Evolutionary conservation across 2,329 filamentous ascomycete species (phyloP), one percentile per base, ranked within the genome.

Genomic region (Elsinoe batatas): DNA sequence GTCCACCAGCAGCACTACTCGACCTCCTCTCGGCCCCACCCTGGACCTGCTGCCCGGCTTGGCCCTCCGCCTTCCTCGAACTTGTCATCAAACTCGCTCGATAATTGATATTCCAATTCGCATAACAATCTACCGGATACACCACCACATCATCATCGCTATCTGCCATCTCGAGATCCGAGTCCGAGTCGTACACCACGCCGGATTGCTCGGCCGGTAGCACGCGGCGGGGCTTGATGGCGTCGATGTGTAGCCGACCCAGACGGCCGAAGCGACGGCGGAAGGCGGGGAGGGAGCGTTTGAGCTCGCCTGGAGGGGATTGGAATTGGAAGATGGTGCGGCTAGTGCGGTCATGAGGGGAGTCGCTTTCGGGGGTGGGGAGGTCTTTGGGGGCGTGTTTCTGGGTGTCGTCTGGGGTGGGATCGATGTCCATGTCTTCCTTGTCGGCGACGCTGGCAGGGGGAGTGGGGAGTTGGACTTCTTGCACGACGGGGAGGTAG

Each of bases 211-310:
- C 38, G 13, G 26, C 40, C 5, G 53, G 57, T 11, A 63, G 57
- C 17, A 63, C 63, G 13, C 60, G 59, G 56, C 61, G 59, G 12
- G 63, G 60, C 50, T 64, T 65, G 32, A 65, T 61, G 57, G 63
- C 84, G 71, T 97, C 93, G 62, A 97, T 88, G 80, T 90, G 89
- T 62, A 95, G 70, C 37, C 91, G 83, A 60, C 90, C 89, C 60
- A 91, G 79, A 62, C 91, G 85, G 54, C 91, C 91, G 56, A 90
- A 83, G 58, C 93, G 85, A 60, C 90, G 83, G 61, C 91, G 83
- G 75, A 87, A 96, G 13, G 85, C 84, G 55, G 86, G 84, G 57
- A 57, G 44, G 53, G 57, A 43, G 46, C 53, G 51, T 40, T 57
- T 54, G 54, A 33, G 46, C 32, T 57, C 44, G 46, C 54, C 38